These are phyloP conservation scores for Coniochaeta sp. DNA, from an alignment of 2,329 filamentous ascomycete genomes.

Conservation along the genomic window DNA sequence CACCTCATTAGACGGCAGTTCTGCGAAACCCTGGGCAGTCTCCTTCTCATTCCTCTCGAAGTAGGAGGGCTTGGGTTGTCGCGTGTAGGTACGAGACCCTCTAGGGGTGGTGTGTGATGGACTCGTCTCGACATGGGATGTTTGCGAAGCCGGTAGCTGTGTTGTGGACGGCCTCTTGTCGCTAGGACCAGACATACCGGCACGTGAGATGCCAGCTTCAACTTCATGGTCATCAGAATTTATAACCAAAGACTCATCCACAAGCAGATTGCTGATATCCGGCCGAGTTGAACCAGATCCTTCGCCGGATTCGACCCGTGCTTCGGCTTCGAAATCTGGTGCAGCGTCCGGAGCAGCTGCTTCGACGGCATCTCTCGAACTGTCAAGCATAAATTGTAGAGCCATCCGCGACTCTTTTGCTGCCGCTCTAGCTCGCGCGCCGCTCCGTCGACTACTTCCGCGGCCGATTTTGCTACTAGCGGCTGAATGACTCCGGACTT, in stretches of 20 bases:
- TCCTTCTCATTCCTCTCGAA: conserved; percentile 6
- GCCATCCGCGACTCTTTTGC: not conserved
- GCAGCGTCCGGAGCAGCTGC: not conserved
- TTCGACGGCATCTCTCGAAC: not conserved
- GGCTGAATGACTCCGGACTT: not conserved
- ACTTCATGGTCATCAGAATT: not conserved
- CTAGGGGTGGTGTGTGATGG: not conserved
- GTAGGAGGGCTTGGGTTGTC: conserved; percentile 8
- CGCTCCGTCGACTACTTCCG: not conserved
- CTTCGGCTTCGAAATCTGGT: not conserved
- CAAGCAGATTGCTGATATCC: not conserved
- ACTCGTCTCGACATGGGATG: not conserved
- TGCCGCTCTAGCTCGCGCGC: not conserved
- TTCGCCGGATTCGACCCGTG: not conserved
- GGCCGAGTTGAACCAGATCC: not conserved
- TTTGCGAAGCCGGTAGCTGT: not conserved
- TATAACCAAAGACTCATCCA: not conserved
- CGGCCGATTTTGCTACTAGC: not conserved
- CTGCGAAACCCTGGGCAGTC: conserved; percentile 4
- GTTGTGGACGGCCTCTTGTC: not conserved
- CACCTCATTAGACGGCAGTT: conserved; percentile 6
- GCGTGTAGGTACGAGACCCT: not conserved
- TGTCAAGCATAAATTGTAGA: not conserved
- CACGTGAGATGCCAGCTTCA: not conserved
- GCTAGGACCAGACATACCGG: not conserved